phyloP scores from a whole-genome alignment of 805 yeast species.

The Metschnikowia noctiluminum region DNA sequence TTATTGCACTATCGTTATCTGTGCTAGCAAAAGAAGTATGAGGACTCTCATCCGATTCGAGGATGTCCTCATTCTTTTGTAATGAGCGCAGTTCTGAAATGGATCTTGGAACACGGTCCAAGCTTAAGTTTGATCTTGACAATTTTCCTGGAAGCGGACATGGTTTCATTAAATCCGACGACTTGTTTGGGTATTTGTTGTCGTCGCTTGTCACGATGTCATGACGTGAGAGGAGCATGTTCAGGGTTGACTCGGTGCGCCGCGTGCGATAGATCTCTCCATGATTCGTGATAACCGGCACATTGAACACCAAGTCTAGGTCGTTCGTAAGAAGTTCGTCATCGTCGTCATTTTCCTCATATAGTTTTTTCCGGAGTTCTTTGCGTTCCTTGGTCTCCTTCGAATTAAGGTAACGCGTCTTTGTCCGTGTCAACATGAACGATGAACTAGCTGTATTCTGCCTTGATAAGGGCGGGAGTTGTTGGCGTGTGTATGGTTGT shows the following conservation, averaged over 20 bases:
- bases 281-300: constrained; percentile 38
- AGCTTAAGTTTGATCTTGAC: constrained; percentile 6
- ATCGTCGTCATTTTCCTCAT: constrained; percentile 41
- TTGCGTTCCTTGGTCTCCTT: constrained; percentile 39
- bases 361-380: constrained; percentile 34
- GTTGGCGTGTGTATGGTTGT: constrained; percentile 2
- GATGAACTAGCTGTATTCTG: constrained; percentile 15
- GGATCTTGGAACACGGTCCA: constrained; percentile 4
- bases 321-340: constrained; percentile 38
- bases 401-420: constrained; percentile 32
- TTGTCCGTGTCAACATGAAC: constrained; percentile 29
- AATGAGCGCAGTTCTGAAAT: constrained; percentile 6
- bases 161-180: constrained; percentile 15
- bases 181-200: constrained; percentile 22
- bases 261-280: constrained; percentile 28
- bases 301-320: constrained; percentile 41
- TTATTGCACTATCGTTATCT: constrained; percentile 33
- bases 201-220: constrained; percentile 26
- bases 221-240: constrained; percentile 22
- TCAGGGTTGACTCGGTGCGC: constrained; percentile 14
- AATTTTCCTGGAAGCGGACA: constrained; percentile 21
- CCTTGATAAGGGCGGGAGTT: constrained; percentile 8
- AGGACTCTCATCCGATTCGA: constrained; percentile 13
- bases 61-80: constrained; percentile 2
- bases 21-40: constrained; percentile 9